phyloP scores from a whole-genome alignment of 257 asterid genomes.

The Catharanthus roseus region DNA sequence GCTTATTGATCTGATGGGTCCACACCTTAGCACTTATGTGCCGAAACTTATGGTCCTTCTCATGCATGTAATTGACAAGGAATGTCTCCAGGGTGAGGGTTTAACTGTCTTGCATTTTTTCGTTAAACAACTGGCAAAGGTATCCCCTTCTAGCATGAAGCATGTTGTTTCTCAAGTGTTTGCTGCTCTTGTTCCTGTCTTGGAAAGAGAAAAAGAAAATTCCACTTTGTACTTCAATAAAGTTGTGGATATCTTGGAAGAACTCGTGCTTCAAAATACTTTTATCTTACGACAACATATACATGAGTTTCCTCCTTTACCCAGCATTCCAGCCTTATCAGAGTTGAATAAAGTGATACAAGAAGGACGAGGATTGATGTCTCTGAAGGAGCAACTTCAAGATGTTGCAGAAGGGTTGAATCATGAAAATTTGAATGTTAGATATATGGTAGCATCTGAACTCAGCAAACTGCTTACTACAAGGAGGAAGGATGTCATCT shows the following conservation, averaged over 20 bases:
- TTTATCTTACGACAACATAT: constrained; percentile 65
- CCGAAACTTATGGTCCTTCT: constrained; percentile 98
- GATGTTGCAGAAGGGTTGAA: constrained; percentile 80
- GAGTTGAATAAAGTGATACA: constrained; percentile 79
- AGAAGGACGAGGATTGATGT: constrained; percentile 71
- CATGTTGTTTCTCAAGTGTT: constrained; percentile 94
- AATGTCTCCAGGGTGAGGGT: constrained; percentile 78
- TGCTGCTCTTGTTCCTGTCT: constrained; percentile 90
- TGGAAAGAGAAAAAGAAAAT: constrained; percentile 67
- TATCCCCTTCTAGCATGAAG: constrained; percentile 84
- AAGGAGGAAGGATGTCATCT: constrained; percentile 65
- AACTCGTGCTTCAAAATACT: constrained; percentile 75
- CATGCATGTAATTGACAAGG: constrained; percentile 86
- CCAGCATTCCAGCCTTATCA: constrained; percentile 71
- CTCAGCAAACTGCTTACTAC: constrained; percentile 68
- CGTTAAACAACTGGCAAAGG: constrained; percentile 63
- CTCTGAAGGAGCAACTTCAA: constrained; percentile 76
- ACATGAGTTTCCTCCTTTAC: constrained; percentile 87
- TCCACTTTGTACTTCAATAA: constrained; percentile 46
- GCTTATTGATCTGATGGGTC: constrained; percentile 82
- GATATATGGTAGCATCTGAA: constrained; percentile 96
- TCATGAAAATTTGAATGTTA: constrained; percentile 88
- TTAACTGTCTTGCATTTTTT: constrained; percentile 77
- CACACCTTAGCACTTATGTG: constrained; percentile 81
- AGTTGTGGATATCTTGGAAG: constrained; percentile 88